phyloP scores from a whole-genome alignment of 2,329 filamentous ascomycete genomes.

The Diaporthe sp. region DNA sequence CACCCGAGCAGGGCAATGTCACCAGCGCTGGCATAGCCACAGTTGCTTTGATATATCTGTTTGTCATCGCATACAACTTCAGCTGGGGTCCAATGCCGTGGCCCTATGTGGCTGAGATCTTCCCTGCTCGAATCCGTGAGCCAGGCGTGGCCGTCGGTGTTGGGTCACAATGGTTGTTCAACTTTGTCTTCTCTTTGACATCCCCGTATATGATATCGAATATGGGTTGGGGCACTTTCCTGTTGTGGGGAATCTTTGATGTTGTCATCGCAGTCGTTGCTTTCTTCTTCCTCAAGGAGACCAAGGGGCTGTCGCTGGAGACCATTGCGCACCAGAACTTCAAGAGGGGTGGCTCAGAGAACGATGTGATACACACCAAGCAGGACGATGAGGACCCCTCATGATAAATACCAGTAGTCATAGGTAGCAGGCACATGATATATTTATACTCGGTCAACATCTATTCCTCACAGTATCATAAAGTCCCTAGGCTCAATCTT shows the following conservation, averaged over 20 bases:
- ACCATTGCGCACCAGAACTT: conserved; percentile 57
- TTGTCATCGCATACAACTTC: conserved; percentile 65
- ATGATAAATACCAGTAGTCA: no score
- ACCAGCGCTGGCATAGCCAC: conserved; percentile 62
- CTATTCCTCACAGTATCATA: neutral
- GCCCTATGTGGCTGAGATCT: conserved; percentile 64
- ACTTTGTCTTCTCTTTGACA: conserved; percentile 62
- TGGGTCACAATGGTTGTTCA: conserved; percentile 62
- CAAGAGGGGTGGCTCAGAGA: conserved; percentile 40
- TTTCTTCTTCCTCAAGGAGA: conserved; percentile 74
- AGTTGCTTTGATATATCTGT: conserved; percentile 67
- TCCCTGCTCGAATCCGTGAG: conserved; percentile 62
- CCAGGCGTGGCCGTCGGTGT: conserved; percentile 60
- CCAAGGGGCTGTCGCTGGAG: conserved; percentile 77
- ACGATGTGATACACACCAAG: conserved; percentile 37
- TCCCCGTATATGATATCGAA: conserved; percentile 64
- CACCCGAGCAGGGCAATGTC: conserved; percentile 48
- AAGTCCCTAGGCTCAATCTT: neutral
- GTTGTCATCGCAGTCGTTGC: conserved; percentile 57
- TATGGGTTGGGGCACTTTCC: conserved; percentile 61
- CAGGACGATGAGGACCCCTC: conserved; percentile 15
- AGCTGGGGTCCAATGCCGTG: conserved; percentile 65
- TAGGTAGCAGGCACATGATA: neutral
- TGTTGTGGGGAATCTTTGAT: conserved; percentile 62
- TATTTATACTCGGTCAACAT: neutral